These are phyloP conservation scores for Zea mays DNA, from an alignment of 176 grass and related monocot species.

Conservation along the genomic window Zm-B73-REFERENCE-NAM-5.0 NC_050104.1:25114001-25114500, in stretches of 20 bases:
- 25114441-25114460: too few species aligned
- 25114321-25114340: neutral
- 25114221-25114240: neutral
- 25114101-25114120: conserved; percentile 42
- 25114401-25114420: neutral
- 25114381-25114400: neutral
- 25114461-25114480: too few species aligned
- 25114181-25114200: neutral
- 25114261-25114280: neutral
- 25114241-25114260: neutral
- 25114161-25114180: neutral
- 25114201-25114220: neutral
- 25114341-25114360: neutral
- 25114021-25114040: neutral
- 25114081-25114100: conserved; percentile 37
- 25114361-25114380: neutral
- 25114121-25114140: conserved; percentile 50
- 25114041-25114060: conserved; percentile 28
- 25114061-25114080: conserved; percentile 35
- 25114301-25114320: neutral
- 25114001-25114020: neutral
- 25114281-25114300: too few species aligned
- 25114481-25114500: too few species aligned
- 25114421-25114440: too few species aligned
- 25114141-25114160: neutral